These are phyloP conservation scores for Acanthamoeba healyi DNA, from an alignment of 208 protist genomes.

Conservation along the genomic window DNA sequence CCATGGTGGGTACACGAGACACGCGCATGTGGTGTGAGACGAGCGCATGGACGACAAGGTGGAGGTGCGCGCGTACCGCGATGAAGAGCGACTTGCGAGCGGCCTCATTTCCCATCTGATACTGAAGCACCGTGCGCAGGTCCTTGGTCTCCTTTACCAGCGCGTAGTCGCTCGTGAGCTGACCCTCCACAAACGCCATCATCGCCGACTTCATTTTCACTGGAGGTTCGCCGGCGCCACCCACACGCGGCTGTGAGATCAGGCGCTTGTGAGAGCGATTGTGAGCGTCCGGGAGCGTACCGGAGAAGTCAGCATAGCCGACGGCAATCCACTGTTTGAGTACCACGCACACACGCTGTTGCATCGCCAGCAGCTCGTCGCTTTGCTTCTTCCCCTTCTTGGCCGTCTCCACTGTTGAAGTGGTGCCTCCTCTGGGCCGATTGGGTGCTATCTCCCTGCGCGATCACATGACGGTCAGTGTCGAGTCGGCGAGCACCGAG, in stretches of 20 bases:
- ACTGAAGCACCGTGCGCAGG: not conserved
- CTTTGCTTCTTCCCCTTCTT: not conserved
- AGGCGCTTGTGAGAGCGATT: not conserved
- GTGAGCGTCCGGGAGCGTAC: not conserved
- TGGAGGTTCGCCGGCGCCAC: not conserved
- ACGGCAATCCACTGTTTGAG: constrained; percentile 28
- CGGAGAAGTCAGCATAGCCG: constrained; percentile 17
- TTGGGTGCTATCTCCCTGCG: not conserved
- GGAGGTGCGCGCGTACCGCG: not conserved
- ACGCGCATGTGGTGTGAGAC: no score
- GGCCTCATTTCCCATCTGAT: constrained; percentile 1
- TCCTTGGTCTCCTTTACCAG: constrained; percentile 1
- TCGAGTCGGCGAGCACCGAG: no score
- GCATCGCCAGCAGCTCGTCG: not conserved
- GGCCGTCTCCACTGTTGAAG: not conserved
- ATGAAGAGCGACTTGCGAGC: not conserved
- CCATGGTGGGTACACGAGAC: not conserved
- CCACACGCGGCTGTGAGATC: no score
- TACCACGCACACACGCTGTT: not conserved
- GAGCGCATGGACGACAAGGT: no score
- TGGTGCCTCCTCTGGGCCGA: not conserved
- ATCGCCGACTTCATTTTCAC: constrained; percentile 46
- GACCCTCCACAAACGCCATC: constrained; percentile 3
- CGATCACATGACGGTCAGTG: no score
- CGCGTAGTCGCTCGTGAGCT: not conserved